Percentiles rank a stretch among this genome's conserved stretches.
Evolutionary conservation across 2,329 filamentous ascomycete species (phyloP).

Genomic region (Chalaropsis ovoidea): DNA sequence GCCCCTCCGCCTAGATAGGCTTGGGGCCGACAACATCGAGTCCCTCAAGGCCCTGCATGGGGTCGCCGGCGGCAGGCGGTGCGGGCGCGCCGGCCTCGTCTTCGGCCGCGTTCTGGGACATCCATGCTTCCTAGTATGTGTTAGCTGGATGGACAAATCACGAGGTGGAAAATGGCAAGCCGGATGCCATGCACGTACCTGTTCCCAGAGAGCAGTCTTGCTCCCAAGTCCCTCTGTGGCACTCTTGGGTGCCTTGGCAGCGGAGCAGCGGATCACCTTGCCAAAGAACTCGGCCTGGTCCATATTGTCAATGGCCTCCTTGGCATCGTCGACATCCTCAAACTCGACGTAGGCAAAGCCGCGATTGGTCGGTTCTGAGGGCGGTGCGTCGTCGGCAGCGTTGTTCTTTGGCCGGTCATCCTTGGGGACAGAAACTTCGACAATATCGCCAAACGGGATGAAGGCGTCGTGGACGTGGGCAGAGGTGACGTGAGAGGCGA

Average conservation of each 20-base stretch:
- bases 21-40: constrained; percentile 90
- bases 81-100: constrained; percentile 50
- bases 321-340: constrained; percentile 72
- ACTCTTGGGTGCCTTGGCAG: constrained; percentile 85
- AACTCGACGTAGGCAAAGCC: constrained; percentile 97
- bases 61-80: constrained; percentile 58
- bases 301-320: constrained; percentile 98
- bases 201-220: constrained; percentile 92
- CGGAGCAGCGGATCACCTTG: constrained; percentile 79
- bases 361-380: constrained; percentile 63
- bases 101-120: constrained; percentile 78
- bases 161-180: background rate
- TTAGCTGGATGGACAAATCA: constrained; percentile 12
- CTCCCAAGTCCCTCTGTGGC: constrained; percentile 78
- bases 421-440: constrained; percentile 82
- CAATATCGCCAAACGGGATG: constrained; percentile 91
- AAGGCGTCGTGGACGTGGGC: constrained; percentile 80
- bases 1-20: constrained; percentile 46
- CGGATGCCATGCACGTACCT: constrained; percentile 47
- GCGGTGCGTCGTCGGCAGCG: constrained; percentile 28
- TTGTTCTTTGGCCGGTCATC: constrained; percentile 60
- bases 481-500: constrained; percentile 66
- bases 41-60: constrained; percentile 91
- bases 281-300: constrained; percentile 93
- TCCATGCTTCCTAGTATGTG: constrained; percentile 67